Conservation (phyloP, 1,284 basidiomycete genomes). For the Cutaneotrichosporon sp. region DNA sequence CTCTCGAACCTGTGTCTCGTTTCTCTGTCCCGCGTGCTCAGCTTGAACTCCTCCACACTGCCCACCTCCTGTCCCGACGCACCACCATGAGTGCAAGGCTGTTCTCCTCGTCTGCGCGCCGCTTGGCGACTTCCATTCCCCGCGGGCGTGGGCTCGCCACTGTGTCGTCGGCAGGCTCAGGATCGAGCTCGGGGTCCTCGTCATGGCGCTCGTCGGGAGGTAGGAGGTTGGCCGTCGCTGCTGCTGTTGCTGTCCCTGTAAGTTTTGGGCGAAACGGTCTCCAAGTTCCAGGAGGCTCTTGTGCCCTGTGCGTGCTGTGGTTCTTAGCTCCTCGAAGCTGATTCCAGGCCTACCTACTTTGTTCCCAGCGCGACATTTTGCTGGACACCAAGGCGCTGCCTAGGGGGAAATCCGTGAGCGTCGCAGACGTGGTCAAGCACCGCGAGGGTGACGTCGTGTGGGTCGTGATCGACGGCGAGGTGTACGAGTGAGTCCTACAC, state of each 20-base stretch:
- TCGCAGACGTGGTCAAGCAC: constrained; percentile 31
- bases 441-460: constrained; percentile 34
- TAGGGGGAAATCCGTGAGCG: constrained; percentile 16
- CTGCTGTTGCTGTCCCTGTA: constrained; percentile 9
- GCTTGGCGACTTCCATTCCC: neutral
- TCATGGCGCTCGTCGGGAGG: too few relatives aligned
- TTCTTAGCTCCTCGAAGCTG: too few relatives aligned
- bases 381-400: constrained; percentile 2
- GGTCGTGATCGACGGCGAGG: constrained; percentile 45
- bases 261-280: neutral
- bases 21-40: too few relatives aligned
- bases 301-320: too few relatives aligned
- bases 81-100: constrained; percentile 11
- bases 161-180: neutral
- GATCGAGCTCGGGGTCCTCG: neutral
- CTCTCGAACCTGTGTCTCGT: too few relatives aligned
- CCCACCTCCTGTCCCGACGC: too few relatives aligned
- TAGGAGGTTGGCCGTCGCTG: constrained; percentile 2
- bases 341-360: constrained; percentile 7
- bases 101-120: neutral
- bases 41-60: neutral
- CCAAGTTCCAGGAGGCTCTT: too few relatives aligned
- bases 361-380: neutral
- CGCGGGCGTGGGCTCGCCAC: constrained; percentile 5
- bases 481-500: constrained; percentile 37